These are phyloP conservation scores for Carallia pectinifolia DNA, from an alignment of 345 rosid genomes.

Conservation along the genomic window DNA sequence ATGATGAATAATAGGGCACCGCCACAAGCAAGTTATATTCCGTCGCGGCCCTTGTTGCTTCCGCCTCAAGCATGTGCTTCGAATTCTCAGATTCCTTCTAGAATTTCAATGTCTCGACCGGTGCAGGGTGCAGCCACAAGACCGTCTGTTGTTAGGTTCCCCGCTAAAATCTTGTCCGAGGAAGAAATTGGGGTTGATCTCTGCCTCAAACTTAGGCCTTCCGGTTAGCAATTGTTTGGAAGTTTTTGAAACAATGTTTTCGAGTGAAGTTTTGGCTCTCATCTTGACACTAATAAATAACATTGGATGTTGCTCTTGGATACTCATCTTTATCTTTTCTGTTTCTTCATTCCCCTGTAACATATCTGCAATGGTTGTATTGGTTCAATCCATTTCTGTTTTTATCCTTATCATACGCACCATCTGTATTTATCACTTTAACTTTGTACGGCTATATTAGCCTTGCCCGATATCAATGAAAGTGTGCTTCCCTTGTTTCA, in stretches of 20 bases:
- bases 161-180: conserved; percentile 25
- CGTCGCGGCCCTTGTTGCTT: conserved; percentile 19
- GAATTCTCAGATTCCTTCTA: conserved; percentile 20
- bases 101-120: conserved; percentile 29
- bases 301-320: no score
- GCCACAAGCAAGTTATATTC: conserved; percentile 5
- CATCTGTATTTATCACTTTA: no score
- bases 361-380: no score
- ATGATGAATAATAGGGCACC: not conserved
- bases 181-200: conserved; percentile 41
- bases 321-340: no score
- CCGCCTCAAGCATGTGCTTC: not conserved
- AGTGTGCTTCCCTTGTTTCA: no score
- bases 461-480: no score
- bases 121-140: conserved; percentile 19
- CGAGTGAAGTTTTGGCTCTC: not conserved
- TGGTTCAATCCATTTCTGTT: no score
- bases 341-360: no score
- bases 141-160: conserved; percentile 15
- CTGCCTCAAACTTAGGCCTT: conserved; percentile 46
- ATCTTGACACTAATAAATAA: no score
- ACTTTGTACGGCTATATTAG: no score
- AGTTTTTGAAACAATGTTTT: not conserved
- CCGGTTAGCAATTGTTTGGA: conserved; percentile 19
- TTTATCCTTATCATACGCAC: no score